These are phyloP conservation scores for Candida methanosorbosa DNA, from an alignment of 805 yeast genomes.

Conservation along the genomic window DNA sequence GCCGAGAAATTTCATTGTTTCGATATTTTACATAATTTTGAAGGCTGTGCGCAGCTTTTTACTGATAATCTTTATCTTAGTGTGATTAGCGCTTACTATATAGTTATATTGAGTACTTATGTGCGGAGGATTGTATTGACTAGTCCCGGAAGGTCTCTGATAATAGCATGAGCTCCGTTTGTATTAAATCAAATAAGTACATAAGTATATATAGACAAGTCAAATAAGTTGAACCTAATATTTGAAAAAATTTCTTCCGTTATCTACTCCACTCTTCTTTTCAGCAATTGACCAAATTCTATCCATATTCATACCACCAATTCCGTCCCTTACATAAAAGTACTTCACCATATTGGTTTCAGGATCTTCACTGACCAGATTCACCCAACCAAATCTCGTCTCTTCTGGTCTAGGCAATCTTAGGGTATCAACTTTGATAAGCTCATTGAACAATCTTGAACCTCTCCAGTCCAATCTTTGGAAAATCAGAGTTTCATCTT, in stretches of 20 bases:
- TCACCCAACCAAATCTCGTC: slow-evolving; percentile 38
- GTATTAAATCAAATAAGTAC: background rate
- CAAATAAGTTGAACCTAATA: background rate
- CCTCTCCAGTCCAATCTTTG: slow-evolving; percentile 68
- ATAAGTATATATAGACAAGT: background rate
- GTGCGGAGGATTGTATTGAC: background rate
- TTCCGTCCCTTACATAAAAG: slow-evolving; percentile 59
- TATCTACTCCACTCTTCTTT: slow-evolving; percentile 52
- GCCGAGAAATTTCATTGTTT: too few species aligned
- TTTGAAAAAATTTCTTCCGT: slow-evolving; percentile 43
- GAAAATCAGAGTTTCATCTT: slow-evolving; percentile 56
- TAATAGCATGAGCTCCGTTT: too few species aligned
- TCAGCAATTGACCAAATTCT: slow-evolving; percentile 81
- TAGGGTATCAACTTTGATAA: slow-evolving; percentile 43
- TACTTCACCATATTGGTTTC: slow-evolving; percentile 26
- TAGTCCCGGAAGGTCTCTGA: background rate
- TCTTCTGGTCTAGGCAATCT: slow-evolving; percentile 24
- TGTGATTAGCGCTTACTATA: too few species aligned
- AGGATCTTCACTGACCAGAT: slow-evolving; percentile 33
- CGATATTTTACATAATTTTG: too few species aligned
- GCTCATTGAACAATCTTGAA: slow-evolving; percentile 50
- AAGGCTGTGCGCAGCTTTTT: too few species aligned
- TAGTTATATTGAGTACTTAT: too few species aligned
- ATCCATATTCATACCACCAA: slow-evolving; percentile 80
- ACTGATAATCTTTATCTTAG: too few species aligned